Percentiles rank a stretch among this genome's conserved stretches.
phyloP scores from a whole-genome alignment of 2,329 filamentous ascomycete species.

The Capronia americana region DNA sequence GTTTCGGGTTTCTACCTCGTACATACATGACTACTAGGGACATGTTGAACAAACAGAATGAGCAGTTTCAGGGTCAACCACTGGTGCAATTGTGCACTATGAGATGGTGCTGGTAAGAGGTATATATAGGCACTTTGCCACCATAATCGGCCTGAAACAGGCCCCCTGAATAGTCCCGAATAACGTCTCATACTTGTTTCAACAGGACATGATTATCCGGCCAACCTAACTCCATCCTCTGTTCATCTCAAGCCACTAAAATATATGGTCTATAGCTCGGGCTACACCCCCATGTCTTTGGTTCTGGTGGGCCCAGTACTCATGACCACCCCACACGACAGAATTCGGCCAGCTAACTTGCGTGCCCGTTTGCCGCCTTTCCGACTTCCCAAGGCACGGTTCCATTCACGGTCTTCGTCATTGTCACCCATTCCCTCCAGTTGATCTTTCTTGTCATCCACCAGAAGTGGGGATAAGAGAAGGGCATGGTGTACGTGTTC shows the following conservation, averaged over 20 bases:
- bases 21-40: too few species aligned
- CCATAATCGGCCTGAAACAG: too few species aligned
- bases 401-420: conserved; percentile 15
- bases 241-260: not conserved
- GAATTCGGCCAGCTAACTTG: not conserved
- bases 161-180: too few species aligned
- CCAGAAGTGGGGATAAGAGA: conserved; percentile 5
- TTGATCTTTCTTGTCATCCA: conserved; percentile 13
- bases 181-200: too few species aligned
- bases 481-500: conserved; percentile 15
- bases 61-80: too few species aligned
- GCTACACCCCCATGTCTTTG: not conserved
- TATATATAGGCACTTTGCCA: too few species aligned
- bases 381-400: not conserved
- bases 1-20: too few species aligned
- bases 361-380: not conserved
- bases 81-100: too few species aligned
- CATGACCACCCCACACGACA: not conserved
- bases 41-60: too few species aligned
- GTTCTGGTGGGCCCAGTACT: not conserved
- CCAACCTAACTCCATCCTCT: too few species aligned
- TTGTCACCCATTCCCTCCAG: conserved; percentile 10
- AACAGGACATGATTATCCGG: too few species aligned
- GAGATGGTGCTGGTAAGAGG: too few species aligned
- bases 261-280: not conserved